Evolutionary conservation across 179 eudicot species (phyloP).

Genomic region (Patellifolia procumbens): DNA sequence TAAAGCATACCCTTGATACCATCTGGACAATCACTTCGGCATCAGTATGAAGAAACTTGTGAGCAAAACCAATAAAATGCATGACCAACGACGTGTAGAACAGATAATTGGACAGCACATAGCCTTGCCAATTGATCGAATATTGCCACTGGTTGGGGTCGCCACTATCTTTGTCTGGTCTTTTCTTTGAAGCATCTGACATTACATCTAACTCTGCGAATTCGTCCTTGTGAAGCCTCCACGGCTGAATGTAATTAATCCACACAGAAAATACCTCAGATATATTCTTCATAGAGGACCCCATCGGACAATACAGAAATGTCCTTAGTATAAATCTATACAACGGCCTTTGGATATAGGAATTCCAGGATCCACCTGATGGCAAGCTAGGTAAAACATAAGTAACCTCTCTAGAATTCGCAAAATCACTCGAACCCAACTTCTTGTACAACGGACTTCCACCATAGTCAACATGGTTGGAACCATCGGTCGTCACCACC

Average conservation of each 20-base stretch:
- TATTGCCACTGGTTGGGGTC: conserved; percentile 42
- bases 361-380: conserved; percentile 63
- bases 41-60: conserved; percentile 89
- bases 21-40: conserved; percentile 69
- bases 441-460: conserved; percentile 46
- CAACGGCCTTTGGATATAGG: conserved; percentile 75
- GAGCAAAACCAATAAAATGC: conserved; percentile 96
- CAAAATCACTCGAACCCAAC: conserved; percentile 36
- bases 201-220: conserved; percentile 56
- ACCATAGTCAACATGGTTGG: conserved; percentile 39
- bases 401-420: conserved; percentile 40
- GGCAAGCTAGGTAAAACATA: conserved; percentile 34
- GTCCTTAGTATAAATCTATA: conserved; percentile 84
- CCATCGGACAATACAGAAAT: conserved; percentile 83
- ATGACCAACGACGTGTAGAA: conserved; percentile 83
- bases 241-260: conserved; percentile 76
- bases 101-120: conserved; percentile 74
- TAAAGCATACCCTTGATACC: conserved; percentile 67
- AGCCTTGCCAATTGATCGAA: conserved; percentile 79
- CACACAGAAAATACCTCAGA: conserved; percentile 76
- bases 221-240: conserved; percentile 66
- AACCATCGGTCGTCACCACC: conserved; percentile 28
- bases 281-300: conserved; percentile 71
- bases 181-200: conserved; percentile 34
- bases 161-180: conserved; percentile 23